Base-by-base conservation (phyloP, 1,139 yeast species). In the Hemisphaericaspora lyxosophila region DNA sequence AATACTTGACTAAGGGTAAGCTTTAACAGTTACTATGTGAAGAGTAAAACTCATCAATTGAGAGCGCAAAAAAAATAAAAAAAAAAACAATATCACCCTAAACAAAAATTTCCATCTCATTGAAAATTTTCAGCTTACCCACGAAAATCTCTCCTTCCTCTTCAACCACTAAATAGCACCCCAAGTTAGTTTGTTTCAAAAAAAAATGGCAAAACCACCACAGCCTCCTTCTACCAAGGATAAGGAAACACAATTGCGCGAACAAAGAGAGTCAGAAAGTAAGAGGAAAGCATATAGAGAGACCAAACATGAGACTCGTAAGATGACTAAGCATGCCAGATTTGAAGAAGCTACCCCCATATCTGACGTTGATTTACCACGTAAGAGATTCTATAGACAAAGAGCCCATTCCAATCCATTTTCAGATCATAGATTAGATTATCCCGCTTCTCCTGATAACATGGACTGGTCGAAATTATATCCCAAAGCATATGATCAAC, bases 331-430 rank as follows among this genome's bases (percentile, higher is more conserved):
- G 47, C 62, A 60, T 30, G 65, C 67, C 17, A 49, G 59, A 19
- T 59, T 67, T 42, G 50, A 50, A 20, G 53, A 45, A 28, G 35
- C 42, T 2, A 27, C 42, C 9, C 15, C 41, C 18, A 37, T 35
- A 15, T 40, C 41, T n/a, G 55, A 48, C 37, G 55, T 73, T n/a
- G 80, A 76, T 29, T 62, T 84, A 39, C 94, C 94, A 29, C 74
- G 85, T 62, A 94, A 94, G 62, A 76, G 92, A 52, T 92, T 76
- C 60, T 94, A 92, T 60, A 78, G 99, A 59, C 99, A 92, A 64
- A 72, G 99, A 60, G 98, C 98, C 2, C 99, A 92, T 58, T 89
- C 97, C 2, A 92, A 92, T 56, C 98, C 98, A 18, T 92, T 92
- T 54, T 86, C 96, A 14, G 99, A 92, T 61, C 98, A 92, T 61